These are phyloP conservation scores for Aegilops longissima DNA, from an alignment of 176 grass and related monocot species.

Conservation along the genomic window DNA sequence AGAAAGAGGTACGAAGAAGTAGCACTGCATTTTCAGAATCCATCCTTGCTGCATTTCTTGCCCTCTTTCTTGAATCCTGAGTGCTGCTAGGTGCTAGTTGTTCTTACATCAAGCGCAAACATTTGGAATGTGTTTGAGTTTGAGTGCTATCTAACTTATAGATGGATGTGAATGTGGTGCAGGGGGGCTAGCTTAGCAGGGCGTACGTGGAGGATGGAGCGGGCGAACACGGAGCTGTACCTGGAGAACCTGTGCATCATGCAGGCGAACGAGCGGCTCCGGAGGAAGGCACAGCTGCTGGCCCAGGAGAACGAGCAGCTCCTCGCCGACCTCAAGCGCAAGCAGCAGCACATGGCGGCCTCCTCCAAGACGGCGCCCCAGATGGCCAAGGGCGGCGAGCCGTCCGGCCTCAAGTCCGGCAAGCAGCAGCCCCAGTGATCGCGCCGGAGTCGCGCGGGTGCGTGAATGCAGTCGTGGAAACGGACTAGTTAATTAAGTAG, in stretches of 20 bases:
- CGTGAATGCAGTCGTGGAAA: not conserved
- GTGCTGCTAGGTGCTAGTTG: not conserved
- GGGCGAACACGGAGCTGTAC: constrained; percentile 44
- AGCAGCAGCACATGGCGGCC: not conserved
- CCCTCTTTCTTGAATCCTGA: not conserved
- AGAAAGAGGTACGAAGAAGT: not conserved
- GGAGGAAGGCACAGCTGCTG: constrained; percentile 46
- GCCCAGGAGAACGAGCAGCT: constrained; percentile 70
- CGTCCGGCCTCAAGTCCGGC: not conserved
- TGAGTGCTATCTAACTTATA: too few species aligned
- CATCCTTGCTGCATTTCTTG: not conserved
- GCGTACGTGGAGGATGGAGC: constrained; percentile 41
- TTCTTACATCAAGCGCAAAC: too few species aligned
- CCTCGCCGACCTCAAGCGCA: constrained; percentile 50
- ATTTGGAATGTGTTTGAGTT: too few species aligned
- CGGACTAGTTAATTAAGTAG: too few species aligned
- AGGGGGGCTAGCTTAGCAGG: not conserved
- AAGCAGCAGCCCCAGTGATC: constrained; percentile 29
- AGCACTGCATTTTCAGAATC: not conserved
- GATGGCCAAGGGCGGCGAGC: not conserved
- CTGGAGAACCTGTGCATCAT: constrained; percentile 66
- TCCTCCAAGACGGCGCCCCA: not conserved
- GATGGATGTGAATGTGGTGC: not conserved
- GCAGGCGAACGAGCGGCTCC: constrained; percentile 73
- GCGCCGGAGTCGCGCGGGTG: not conserved